phyloP scores from a whole-genome alignment of 208 protist species.

The Trypanosoma brucei region DNA sequence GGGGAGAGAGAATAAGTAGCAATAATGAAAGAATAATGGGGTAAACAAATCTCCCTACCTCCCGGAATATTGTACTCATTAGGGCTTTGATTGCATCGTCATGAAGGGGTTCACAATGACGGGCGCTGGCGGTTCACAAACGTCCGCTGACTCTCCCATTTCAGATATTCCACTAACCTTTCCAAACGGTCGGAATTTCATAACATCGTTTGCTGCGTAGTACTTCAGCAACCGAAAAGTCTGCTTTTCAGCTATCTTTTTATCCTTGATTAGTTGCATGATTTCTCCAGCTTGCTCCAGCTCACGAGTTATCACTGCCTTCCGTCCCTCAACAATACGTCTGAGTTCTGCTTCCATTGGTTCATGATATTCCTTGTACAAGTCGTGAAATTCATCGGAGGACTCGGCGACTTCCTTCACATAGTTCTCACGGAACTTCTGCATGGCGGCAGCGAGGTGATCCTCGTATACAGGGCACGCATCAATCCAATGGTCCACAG shows the following conservation, averaged over 20 bases:
- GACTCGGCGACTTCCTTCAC: slow-evolving; percentile 52
- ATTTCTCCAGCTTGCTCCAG: slow-evolving; percentile 54
- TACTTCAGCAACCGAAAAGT: slow-evolving; percentile 82
- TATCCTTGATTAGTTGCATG: slow-evolving; percentile 33
- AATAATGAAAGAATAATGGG: slow-evolving; percentile 18
- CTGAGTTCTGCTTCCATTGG: slow-evolving; percentile 55
- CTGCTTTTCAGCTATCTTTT: slow-evolving; percentile 71
- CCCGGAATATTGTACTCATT: background rate
- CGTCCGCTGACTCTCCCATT: slow-evolving; percentile 71
- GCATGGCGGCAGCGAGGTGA: slow-evolving; percentile 43
- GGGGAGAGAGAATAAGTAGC: slow-evolving; percentile 11
- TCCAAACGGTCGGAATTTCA: slow-evolving; percentile 71
- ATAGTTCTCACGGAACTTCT: slow-evolving; percentile 66
- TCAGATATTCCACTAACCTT: slow-evolving; percentile 88
- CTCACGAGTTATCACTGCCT: slow-evolving; percentile 40
- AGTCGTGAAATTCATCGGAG: slow-evolving; percentile 46
- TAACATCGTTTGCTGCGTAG: slow-evolving; percentile 80
- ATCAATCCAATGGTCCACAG: slow-evolving; percentile 66
- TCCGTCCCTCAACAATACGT: slow-evolving; percentile 60
- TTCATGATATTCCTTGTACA: slow-evolving; percentile 38
- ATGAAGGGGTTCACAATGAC: slow-evolving; percentile 83
- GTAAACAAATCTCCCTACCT: background rate
- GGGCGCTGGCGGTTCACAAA: slow-evolving; percentile 70
- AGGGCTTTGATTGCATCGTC: slow-evolving; percentile 8
- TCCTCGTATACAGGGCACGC: slow-evolving; percentile 77